Base-by-base conservation (phyloP, 2,329 filamentous ascomycete species). In the Fusarium nisikadoi region DNA sequence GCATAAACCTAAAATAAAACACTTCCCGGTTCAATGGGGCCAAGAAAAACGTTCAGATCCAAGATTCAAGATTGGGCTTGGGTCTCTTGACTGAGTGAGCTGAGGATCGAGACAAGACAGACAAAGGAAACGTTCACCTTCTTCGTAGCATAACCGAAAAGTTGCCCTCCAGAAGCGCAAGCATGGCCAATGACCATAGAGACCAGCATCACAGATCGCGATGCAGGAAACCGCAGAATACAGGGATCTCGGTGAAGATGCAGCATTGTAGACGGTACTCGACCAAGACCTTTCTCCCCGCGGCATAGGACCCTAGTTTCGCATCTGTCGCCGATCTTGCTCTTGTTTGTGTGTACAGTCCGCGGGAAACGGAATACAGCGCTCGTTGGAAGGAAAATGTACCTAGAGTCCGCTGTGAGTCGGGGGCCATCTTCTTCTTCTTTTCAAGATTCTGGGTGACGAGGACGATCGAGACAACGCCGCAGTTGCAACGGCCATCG, bases 201-300 rank as follows among this genome's bases (percentile, higher is more conserved):
- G 52, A 52, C 47, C 55, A 52, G 56, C 45, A 62, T 65, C 46
- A 20, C 46, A 66, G 69, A 72, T 72, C 69, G 49, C 59, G 70
- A 67, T 72, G 70, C 41, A 52, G 62, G 23, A 50, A 67, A 46
- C 52, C 60, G 39, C 46, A 27, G 23, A 33, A 16, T 17, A 41
- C 27, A 43, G 62, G 45, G 46, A 29, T 54, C 36, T 41, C 46
- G 43, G 66, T 33, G 57, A 60, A 70, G 61, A 59, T 20, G 27
- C 11, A 33, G 20, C 29, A 31, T 49, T 49, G 43, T 73, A 73
- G 61, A 59, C 19, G 23, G 54, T 72, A 72, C 70, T 61, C 70
- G 25, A 50, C 39, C 46, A 62, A 47, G 66, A 73, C 68, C 35
- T 43, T 43, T 46, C 49, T 47, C 60, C 47, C 49, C 43, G 17